Base-by-base conservation (phyloP, 2,329 filamentous ascomycete species). In the Colletotrichum ledebouriae region DNA sequence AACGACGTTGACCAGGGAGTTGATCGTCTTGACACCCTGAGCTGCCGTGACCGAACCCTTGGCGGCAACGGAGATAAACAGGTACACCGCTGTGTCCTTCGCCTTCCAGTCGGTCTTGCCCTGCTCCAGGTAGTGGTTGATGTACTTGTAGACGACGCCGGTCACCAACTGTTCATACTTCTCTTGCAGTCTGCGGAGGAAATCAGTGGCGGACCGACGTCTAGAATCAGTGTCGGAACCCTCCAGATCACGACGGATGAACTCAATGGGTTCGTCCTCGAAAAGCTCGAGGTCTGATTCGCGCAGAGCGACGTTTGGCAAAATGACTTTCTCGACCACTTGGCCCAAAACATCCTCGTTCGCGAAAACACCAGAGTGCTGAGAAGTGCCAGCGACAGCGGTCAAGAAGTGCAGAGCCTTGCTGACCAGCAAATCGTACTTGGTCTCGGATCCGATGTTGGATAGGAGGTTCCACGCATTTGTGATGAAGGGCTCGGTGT, bases 231-330 rank as follows among this genome's bases (percentile, higher is more conserved):
- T 97, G 79, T 99, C 96, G 2, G 96, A 98, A 6, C 96, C 96
- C 78, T 99, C 96, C 55, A 99, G 84, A 79, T 99, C 96, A 75
- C 94, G 89, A 71, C 96, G 89, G 76, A 99, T 99, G 77, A 97
- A 99, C 79, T 99, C 96, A 72, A 99, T 99, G 0, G 96, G 96
- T 82, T 99, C 97, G 77, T 99, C 97, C 77, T 99, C 96, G 74
- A 99, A 98, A 72, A 97, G 87, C 78, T 99, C 96, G 62, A 97
- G 87, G 72, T 99, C 97, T 0, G 94, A 96, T 75, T 98, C 96
- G 72, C 97, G 90, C 69, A 99, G 83, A 15, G 92, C 92, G 67
- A 99, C 89, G 75, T 99, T 99, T 10, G 96, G 95, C 71, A 99
- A 82, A 64, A 99, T 93, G 67, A 98, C 96, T 81, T 97, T 97